phyloP scores from a whole-genome alignment of 1,139 yeast species.

The Candida buenavistaensis region DNA sequence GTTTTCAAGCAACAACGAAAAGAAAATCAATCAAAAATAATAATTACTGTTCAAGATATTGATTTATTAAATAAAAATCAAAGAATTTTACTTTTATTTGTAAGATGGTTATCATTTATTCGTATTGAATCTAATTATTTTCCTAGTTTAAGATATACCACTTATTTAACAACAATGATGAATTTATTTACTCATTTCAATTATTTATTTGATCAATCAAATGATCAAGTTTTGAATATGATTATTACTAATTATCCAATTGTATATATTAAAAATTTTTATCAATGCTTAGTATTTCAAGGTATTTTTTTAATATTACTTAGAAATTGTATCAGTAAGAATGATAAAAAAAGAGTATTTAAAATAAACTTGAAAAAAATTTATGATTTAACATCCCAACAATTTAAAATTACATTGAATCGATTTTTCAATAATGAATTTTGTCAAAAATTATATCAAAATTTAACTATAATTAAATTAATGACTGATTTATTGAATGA shows the following conservation, averaged over 20 bases:
- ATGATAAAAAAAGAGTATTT: too few relatives aligned
- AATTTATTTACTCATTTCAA: constrained; percentile 28
- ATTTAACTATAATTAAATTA: constrained; percentile 8
- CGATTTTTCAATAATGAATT: constrained; percentile 9
- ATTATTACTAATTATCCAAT: constrained; percentile 8
- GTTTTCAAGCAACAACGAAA: neutral
- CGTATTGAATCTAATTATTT: constrained; percentile 32
- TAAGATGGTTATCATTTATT: constrained; percentile 34
- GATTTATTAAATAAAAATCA: constrained; percentile 23
- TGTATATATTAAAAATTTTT: constrained; percentile 19
- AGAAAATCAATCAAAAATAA: neutral
- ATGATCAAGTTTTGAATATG: constrained; percentile 3
- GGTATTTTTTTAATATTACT: constrained; percentile 26
- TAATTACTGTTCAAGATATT: constrained; percentile 12
- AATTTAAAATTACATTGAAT: constrained; percentile 10
- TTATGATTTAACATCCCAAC: constrained; percentile 9
- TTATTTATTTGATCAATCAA: constrained; percentile 19
- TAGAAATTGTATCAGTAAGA: constrained; percentile 11
- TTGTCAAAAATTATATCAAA: constrained; percentile 1
- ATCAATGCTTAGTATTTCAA: constrained; percentile 23
- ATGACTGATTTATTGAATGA: constrained; percentile 13
- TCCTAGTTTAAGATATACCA: constrained; percentile 31
- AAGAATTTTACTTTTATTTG: constrained; percentile 18
- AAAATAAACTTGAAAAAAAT: constrained; percentile 10
- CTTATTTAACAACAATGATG: constrained; percentile 28